A percentile compares a stretch with the other conserved stretches of the same genome.
Evolutionary conservation across 2,329 filamentous ascomycete species (phyloP).

Genomic region (Cordyceps javanica): DNA sequence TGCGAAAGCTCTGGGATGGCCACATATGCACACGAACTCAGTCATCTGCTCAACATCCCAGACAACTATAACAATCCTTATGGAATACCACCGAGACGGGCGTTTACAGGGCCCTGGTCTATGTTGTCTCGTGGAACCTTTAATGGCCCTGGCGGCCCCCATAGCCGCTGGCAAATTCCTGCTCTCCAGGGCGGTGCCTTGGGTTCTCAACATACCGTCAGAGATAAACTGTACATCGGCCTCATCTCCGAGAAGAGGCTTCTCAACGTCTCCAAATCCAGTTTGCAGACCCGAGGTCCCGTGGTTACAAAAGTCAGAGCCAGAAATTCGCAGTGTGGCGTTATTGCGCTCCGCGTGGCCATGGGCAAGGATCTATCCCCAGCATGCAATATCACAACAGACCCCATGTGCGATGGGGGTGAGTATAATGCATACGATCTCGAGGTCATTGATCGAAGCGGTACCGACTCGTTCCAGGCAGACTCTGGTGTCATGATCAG

Average conservation of each 20-base stretch:
- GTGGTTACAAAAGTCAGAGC: slow-evolving; percentile 42
- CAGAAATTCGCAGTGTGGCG: slow-evolving; percentile 35
- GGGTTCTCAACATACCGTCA: slow-evolving; percentile 46
- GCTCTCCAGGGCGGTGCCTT: slow-evolving; percentile 41
- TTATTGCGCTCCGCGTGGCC: slow-evolving; percentile 42
- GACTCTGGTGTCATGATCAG: slow-evolving; percentile 48
- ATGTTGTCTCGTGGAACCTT: slow-evolving; percentile 48
- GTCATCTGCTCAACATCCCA: slow-evolving; percentile 44
- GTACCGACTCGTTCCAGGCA: slow-evolving; percentile 44
- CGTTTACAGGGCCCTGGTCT: slow-evolving; percentile 45
- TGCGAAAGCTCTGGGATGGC: slow-evolving; percentile 47
- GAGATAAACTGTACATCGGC: slow-evolving; percentile 47
- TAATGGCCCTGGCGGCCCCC: slow-evolving; percentile 47
- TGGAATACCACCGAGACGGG: slow-evolving; percentile 35
- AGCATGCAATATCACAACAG: slow-evolving; percentile 32
- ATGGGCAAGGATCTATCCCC: slow-evolving; percentile 41
- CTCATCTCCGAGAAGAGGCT: slow-evolving; percentile 38
- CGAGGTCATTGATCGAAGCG: slow-evolving; percentile 49
- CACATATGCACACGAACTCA: slow-evolving; percentile 47
- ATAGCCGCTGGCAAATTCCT: slow-evolving; percentile 47
- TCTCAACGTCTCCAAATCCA: slow-evolving; percentile 37
- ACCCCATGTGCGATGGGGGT: slow-evolving; percentile 45
- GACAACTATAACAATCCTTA: slow-evolving; percentile 53
- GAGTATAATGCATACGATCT: slow-evolving; percentile 45
- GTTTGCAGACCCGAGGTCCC: slow-evolving; percentile 35